Conservation (phyloP, 805 yeast genomes). For the Danielia oregonensis region DNA sequence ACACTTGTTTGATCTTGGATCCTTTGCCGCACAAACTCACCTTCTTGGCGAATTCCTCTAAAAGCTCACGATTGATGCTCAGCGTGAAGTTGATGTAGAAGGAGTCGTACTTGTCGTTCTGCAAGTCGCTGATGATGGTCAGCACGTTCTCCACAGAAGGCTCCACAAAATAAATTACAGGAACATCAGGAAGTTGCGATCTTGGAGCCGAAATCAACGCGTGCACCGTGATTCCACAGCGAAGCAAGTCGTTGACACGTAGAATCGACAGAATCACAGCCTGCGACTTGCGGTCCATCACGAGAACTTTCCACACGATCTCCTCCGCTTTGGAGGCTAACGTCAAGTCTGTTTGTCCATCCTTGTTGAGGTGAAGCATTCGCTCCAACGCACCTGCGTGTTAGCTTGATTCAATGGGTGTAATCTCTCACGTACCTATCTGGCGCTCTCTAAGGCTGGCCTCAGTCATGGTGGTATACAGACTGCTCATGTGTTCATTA, state of each 20-base stretch:
- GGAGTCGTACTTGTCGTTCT: slow-evolving; percentile 69
- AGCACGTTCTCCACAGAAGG: slow-evolving; percentile 79
- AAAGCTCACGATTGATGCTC: slow-evolving; percentile 65
- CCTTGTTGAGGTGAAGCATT: slow-evolving; percentile 80
- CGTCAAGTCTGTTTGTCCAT: slow-evolving; percentile 50
- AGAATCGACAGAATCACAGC: slow-evolving; percentile 87
- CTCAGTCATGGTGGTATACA: slow-evolving; percentile 12
- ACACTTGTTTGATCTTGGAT: slow-evolving; percentile 76
- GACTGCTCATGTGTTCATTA: too few species aligned
- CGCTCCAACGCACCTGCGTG: slow-evolving; percentile 50
- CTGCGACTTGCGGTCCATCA: slow-evolving; percentile 78
- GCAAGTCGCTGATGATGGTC: slow-evolving; percentile 67
- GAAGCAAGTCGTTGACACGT: slow-evolving; percentile 84
- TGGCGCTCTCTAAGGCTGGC: slow-evolving; percentile 12
- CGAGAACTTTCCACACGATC: slow-evolving; percentile 85
- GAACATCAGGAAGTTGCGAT: slow-evolving; percentile 89
- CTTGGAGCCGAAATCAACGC: slow-evolving; percentile 67
- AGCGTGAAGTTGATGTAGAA: slow-evolving; percentile 86
- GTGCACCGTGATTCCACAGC: slow-evolving; percentile 91
- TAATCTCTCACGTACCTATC: slow-evolving; percentile 6
- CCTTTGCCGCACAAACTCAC: slow-evolving; percentile 73
- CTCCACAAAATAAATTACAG: slow-evolving; percentile 86
- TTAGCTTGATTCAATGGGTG: slow-evolving; percentile 1
- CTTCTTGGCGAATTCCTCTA: slow-evolving; percentile 85
- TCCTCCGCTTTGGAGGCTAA: slow-evolving; percentile 59